Evolutionary conservation across 208 protist genomes (phyloP).

Genomic region (Trypanosomatidae sp.): DNA sequence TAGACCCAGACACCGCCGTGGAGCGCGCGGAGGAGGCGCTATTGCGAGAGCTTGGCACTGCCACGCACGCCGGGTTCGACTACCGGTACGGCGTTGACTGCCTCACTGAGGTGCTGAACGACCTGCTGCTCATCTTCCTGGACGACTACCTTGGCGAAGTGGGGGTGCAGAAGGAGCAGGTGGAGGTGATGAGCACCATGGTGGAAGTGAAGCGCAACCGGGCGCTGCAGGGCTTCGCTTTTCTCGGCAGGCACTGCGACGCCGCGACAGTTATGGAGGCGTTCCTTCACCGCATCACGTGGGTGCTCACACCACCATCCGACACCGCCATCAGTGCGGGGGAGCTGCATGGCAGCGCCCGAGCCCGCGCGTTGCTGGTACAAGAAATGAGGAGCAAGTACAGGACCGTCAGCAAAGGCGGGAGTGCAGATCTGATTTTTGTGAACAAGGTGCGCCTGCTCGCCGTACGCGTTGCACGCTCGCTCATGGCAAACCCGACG

Average conservation of each 20-base stretch:
- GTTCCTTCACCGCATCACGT: slow-evolving; percentile 81
- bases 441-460: slow-evolving; percentile 87
- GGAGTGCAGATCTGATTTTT: slow-evolving; percentile 75
- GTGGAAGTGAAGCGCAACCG: slow-evolving; percentile 87
- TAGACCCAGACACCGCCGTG: slow-evolving; percentile 34
- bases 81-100: slow-evolving; percentile 67
- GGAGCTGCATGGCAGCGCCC: slow-evolving; percentile 63
- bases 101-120: slow-evolving; percentile 66
- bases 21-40: slow-evolving; percentile 52
- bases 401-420: slow-evolving; percentile 64
- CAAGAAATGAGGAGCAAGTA: slow-evolving; percentile 84
- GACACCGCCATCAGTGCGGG: slow-evolving; percentile 31
- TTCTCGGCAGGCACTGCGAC: slow-evolving; percentile 77
- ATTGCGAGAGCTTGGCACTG: slow-evolving; percentile 28
- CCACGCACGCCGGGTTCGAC: slow-evolving; percentile 45
- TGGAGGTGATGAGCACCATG: slow-evolving; percentile 92
- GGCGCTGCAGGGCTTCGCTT: slow-evolving; percentile 82
- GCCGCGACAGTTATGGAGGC: slow-evolving; percentile 66
- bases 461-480: slow-evolving; percentile 78
- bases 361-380: slow-evolving; percentile 58
- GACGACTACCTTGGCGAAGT: slow-evolving; percentile 93
- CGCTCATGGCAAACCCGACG: slow-evolving; percentile 81
- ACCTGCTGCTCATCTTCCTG: slow-evolving; percentile 82
- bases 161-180: slow-evolving; percentile 87
- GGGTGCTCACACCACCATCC: slow-evolving; percentile 83